Base-by-base conservation (phyloP, 768 basidiomycete genomes). In the Tulasnella sp. region DNA sequence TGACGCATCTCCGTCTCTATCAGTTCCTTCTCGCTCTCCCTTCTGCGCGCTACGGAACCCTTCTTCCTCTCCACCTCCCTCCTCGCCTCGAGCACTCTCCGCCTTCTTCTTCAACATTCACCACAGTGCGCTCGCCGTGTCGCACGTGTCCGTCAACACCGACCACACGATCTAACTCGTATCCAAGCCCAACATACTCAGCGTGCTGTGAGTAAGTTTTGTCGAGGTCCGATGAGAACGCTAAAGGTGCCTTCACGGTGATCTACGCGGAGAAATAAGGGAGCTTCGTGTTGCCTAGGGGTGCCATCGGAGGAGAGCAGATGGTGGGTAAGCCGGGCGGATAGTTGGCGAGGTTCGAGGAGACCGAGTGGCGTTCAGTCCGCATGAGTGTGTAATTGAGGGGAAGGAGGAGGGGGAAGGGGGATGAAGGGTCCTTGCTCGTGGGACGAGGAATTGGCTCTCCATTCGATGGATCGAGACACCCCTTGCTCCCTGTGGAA, bases 341-440 rank as follows among this genome's bases (percentile, higher is more conserved):
- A 42, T 42, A 75, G 69, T 72, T 79, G 75, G 76, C 71, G 73
- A 94, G 82, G 7, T 88, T 89, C 1, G 94, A 96, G 0, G 95
- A 96, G 6, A 98, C 90, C 1, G 95, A 97, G 29, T 95, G 90
- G 5, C 96, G 89, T 79, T 99, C 98, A 1, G 96, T 98, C 12
- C 95, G 88, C 3, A 90, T 94, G 4, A 96, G 96, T 0, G 96
- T 99, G 12, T 95, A 35, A 89, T 88, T 34, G 92, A 86, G 17
- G 83, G 77, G 68, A 72, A 26, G 77, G 77, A 64, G 35, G 74
- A 65, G 35, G 70, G 65, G 19, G 44, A 44, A n/a, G 70, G 36
- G 29, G 75, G 62, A 62, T 19, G 16, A 29, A 69, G 39, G n/a
- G 64, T 5, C 19, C 65, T 29, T 42, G 35, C 47, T 14, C 29